Conservation (phyloP, 1,284 basidiomycete species). For the Tylopilus orsonianus region DNA sequence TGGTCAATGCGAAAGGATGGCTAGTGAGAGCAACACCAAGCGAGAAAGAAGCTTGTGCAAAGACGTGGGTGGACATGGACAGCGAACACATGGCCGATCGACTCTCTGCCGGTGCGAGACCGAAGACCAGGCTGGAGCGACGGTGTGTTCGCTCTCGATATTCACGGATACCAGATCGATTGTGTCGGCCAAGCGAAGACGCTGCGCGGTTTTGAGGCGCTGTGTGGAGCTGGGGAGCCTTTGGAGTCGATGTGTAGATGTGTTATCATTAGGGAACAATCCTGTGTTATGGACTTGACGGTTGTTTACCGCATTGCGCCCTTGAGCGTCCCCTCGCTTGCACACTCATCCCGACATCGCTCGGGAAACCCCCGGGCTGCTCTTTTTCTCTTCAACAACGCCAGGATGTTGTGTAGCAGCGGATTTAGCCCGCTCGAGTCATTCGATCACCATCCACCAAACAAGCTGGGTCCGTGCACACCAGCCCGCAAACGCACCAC, state of each 20-base stretch:
- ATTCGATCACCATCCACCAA: not conserved
- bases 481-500: not conserved
- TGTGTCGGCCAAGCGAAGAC: conserved; percentile 25
- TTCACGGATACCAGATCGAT: conserved; percentile 32
- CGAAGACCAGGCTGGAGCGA: not conserved
- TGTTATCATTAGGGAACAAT: too few relatives aligned
- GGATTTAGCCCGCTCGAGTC: conserved; percentile 3
- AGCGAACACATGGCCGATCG: conserved; percentile 5
- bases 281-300: too few relatives aligned
- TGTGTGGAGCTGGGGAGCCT: conserved; percentile 9
- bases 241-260: not conserved
- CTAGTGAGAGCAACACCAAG: not conserved
- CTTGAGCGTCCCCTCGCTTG: too few relatives aligned
- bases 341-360: too few relatives aligned
- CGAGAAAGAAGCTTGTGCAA: conserved; percentile 3
- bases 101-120: conserved; percentile 2
- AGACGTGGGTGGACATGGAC: conserved; percentile 5
- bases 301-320: conserved; percentile 26
- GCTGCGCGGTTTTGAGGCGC: conserved; percentile 13
- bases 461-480: not conserved
- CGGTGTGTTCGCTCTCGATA: conserved; percentile 17
- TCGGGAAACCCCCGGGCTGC: not conserved
- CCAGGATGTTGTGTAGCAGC: conserved; percentile 12
- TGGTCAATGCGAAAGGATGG: conserved; percentile 21
- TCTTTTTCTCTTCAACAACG: conserved; percentile 2